phyloP scores from a whole-genome alignment of 805 yeast genomes.

The Kuraishia floccosa region DNA sequence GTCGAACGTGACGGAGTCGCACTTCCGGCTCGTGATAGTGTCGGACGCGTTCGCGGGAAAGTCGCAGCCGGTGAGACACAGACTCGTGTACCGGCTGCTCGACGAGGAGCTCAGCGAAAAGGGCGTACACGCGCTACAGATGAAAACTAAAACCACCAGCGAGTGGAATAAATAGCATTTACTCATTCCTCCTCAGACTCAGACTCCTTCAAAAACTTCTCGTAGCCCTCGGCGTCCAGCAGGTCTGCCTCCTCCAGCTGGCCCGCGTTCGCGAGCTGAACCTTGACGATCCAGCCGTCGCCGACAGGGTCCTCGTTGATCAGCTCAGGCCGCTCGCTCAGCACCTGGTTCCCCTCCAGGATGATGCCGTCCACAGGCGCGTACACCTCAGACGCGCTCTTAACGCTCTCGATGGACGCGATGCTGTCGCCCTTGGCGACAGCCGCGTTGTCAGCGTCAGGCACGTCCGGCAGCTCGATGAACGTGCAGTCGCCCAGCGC shows the following conservation, averaged over 20 bases:
- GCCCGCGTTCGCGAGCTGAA: conserved; percentile 39
- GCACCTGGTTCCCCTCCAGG: conserved; percentile 52
- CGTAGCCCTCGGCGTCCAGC: conserved; percentile 44
- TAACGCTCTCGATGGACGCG: conserved; percentile 92
- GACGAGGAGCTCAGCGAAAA: conserved; percentile 59
- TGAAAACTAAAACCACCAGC: conserved; percentile 65
- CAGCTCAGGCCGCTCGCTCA: conserved; percentile 64
- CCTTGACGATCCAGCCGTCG: conserved; percentile 83
- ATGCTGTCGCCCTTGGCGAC: conserved; percentile 67
- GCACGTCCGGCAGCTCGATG: conserved; percentile 78
- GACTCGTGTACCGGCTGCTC: conserved; percentile 57
- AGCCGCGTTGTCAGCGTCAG: conserved; percentile 14
- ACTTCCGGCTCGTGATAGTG: conserved; percentile 66
- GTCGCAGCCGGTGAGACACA: conserved; percentile 63
- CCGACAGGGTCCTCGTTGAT: conserved; percentile 90
- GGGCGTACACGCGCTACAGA: conserved; percentile 83
- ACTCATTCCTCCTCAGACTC: too few species aligned
- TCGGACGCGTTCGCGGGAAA: conserved; percentile 59
- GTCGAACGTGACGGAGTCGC: conserved; percentile 64
- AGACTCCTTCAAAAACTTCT: conserved; percentile 43
- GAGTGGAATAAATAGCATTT: conserved; percentile 35
- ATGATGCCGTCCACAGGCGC: conserved; percentile 77
- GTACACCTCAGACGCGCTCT: conserved; percentile 88
- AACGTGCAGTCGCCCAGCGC: conserved; percentile 96
- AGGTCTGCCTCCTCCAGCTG: conserved; percentile 30